Percentiles rank a stretch among this genome's conserved stretches.
Conservation (phyloP, 495 filamentous ascomycete genomes). For the Staphylotrichum tortipilum region DNA sequence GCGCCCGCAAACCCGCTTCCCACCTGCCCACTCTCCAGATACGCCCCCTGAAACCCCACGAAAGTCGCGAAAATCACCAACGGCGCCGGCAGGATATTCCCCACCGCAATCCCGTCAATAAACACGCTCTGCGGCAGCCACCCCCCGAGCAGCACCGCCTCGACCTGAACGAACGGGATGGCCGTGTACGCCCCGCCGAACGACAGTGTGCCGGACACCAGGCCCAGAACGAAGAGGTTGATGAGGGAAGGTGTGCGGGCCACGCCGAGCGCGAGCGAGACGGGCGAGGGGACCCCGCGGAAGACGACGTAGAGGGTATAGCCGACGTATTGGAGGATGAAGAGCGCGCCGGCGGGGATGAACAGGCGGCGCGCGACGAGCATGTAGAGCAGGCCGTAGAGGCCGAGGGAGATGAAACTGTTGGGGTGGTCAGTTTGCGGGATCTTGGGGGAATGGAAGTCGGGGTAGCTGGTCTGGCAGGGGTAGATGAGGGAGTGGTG, state of each 20-base stretch:
- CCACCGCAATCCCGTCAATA: constrained; percentile 8
- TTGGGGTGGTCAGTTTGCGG: neutral
- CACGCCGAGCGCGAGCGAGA: constrained; percentile 7
- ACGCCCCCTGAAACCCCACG: constrained; percentile 9
- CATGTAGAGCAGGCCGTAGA: constrained; percentile 9
- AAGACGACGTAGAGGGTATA: constrained; percentile 7
- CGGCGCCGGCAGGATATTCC: constrained; percentile 9
- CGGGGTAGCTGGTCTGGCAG: neutral
- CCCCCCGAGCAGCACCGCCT: constrained; percentile 8
- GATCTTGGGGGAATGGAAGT: neutral
- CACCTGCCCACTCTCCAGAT: constrained; percentile 1
- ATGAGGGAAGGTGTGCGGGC: constrained; percentile 6
- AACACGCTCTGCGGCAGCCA: constrained; percentile 13
- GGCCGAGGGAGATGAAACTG: constrained; percentile 11
- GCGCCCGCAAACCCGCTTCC: constrained; percentile 7
- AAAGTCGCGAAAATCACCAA: constrained; percentile 8
- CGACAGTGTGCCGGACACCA: constrained; percentile 9
- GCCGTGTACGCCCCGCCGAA: constrained; percentile 11
- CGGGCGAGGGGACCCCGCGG: constrained; percentile 7
- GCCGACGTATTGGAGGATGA: constrained; percentile 4
- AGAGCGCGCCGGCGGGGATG: constrained; percentile 6
- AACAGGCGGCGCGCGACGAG: constrained; percentile 5
- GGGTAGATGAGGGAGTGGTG: neutral
- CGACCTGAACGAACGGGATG: constrained; percentile 11
- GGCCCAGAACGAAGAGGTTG: constrained; percentile 9